Evolutionary conservation across 2,329 filamentous ascomycete species (phyloP).

Genomic region (Colletotrichum endophyticum): DNA sequence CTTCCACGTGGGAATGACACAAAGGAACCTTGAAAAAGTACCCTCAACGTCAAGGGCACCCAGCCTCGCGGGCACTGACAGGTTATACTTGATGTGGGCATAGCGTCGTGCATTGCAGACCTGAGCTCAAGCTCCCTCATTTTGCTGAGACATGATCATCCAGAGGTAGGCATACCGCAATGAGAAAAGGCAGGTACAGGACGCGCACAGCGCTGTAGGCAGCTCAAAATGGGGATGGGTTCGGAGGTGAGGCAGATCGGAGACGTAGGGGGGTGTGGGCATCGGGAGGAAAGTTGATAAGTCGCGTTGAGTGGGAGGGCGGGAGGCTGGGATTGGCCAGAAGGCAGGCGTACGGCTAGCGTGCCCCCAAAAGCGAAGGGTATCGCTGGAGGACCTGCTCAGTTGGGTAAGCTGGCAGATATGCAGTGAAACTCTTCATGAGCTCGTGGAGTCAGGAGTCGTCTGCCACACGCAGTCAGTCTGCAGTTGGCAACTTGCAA

Average conservation of each 20-base stretch:
- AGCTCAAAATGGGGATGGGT: neutral
- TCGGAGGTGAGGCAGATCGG: neutral
- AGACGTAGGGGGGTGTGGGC: conserved; percentile 8
- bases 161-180: neutral
- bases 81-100: neutral
- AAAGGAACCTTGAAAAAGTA: neutral
- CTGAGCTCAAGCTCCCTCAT: neutral
- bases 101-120: neutral
- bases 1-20: neutral
- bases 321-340: conserved; percentile 2
- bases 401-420: conserved; percentile 12
- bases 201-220: neutral
- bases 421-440: conserved; percentile 15
- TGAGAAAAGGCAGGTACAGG: neutral
- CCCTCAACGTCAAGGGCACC: neutral
- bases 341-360: neutral
- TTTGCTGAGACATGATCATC: neutral
- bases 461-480: neutral
- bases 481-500: neutral
- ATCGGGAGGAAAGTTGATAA: conserved; percentile 1
- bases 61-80: neutral
- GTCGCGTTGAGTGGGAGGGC: neutral
- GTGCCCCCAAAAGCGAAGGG: neutral
- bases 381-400: conserved; percentile 1
- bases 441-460: neutral